A percentile compares a stretch with the other conserved stretches of the same genome.
Conservation (phyloP, 2,329 filamentous ascomycete genomes). For the Penicillium sp. region DNA sequence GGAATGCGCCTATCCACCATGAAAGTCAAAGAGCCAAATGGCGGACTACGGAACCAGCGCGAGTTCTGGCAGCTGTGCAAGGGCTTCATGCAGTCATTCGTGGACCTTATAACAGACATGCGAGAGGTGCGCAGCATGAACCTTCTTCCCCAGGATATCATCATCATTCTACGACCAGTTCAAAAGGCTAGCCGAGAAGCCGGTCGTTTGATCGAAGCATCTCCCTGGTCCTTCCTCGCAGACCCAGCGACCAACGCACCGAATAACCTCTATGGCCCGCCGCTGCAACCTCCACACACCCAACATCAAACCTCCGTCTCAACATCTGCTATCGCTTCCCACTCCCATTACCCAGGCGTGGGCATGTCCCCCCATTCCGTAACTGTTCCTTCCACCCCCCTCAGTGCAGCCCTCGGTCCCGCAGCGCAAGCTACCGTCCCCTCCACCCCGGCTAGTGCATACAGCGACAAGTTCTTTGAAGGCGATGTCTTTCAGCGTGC, state of each 20-base stretch:
- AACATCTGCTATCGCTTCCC: conserved; percentile 20
- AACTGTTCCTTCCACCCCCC: conserved; percentile 76
- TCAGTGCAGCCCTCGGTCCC: conserved; percentile 84
- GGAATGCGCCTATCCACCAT: conserved; percentile 73
- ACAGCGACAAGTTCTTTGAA: conserved; percentile 50
- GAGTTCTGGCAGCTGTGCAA: conserved; percentile 72
- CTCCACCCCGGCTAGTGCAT: conserved; percentile 53
- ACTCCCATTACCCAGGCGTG: conserved; percentile 26
- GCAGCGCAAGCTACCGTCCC: conserved; percentile 88
- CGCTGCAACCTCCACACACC: conserved; percentile 31
- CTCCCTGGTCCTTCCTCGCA: conserved; percentile 61
- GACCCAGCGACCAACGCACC: conserved; percentile 38
- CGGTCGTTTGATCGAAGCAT: conserved; percentile 67
- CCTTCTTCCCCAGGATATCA: conserved; percentile 64
- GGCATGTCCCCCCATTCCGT: conserved; percentile 50
- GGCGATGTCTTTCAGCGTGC: conserved; percentile 52
- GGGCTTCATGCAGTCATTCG: conserved; percentile 50
- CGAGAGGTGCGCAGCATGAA: conserved; percentile 48
- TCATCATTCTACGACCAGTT: conserved; percentile 72
- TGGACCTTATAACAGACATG: conserved; percentile 49
- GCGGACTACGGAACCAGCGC: conserved; percentile 59
- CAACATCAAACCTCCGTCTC: conserved; percentile 36
- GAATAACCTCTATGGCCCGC: conserved; percentile 36
- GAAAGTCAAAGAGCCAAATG: conserved; percentile 79
- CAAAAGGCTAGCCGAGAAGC: conserved; percentile 83